These are phyloP conservation scores for Lonicera japonica DNA, from an alignment of 129 eudicot species.

Conservation along the genomic window DNA sequence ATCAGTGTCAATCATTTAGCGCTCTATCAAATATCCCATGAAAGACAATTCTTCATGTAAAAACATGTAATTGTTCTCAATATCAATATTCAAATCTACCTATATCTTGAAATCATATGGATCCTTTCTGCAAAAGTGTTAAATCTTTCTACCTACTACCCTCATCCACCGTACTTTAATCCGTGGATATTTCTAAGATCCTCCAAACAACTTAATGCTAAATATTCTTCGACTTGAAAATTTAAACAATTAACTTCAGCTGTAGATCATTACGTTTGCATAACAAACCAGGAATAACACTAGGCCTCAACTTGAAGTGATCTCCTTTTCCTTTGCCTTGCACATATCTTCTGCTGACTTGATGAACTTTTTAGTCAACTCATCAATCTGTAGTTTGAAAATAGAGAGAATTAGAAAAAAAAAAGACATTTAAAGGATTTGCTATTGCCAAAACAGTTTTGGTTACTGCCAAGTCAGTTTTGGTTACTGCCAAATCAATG, in stretches of 20 bases:
- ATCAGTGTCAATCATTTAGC: too few relatives aligned
- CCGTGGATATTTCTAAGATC: too few relatives aligned
- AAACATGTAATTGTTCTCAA: too few relatives aligned
- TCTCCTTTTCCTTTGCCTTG: conserved; percentile 96
- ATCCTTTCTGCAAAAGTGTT: too few relatives aligned
- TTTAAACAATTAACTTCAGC: not conserved
- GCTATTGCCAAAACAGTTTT: not conserved
- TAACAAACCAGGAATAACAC: not conserved
- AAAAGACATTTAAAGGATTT: not conserved
- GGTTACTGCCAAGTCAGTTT: too few relatives aligned
- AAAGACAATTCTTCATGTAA: too few relatives aligned
- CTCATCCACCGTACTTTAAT: not conserved
- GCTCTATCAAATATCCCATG: too few relatives aligned
- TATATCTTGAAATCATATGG: too few relatives aligned
- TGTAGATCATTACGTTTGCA: not conserved
- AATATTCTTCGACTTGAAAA: not conserved
- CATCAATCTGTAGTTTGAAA: conserved; percentile 52
- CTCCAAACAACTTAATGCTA: too few relatives aligned
- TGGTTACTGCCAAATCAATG: too few relatives aligned
- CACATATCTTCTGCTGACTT: conserved; percentile 93
- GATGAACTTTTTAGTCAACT: conserved; percentile 77
- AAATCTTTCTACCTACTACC: too few relatives aligned
- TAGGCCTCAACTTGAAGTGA: conserved; percentile 41
- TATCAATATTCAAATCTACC: too few relatives aligned
- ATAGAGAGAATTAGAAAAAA: conserved; percentile 12